phyloP scores from a whole-genome alignment of 2,329 filamentous ascomycete genomes.

The Colletotrichum incanum region DNA sequence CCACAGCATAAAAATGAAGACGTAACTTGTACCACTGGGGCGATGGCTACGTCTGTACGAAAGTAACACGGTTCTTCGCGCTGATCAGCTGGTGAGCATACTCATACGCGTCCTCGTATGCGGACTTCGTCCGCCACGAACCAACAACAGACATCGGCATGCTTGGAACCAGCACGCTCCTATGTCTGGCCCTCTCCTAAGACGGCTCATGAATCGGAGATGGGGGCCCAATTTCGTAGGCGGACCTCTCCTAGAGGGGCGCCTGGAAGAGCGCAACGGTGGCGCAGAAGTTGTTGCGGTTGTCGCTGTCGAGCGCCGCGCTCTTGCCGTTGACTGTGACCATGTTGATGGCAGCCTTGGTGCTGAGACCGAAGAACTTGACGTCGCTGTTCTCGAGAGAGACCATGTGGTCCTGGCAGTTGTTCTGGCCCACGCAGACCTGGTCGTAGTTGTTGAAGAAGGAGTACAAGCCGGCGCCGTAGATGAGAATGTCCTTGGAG shows the following conservation, averaged over 20 bases:
- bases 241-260: constrained; percentile 30
- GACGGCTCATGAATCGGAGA: not conserved
- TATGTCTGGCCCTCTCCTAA: not conserved
- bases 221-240: not conserved
- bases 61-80: not conserved
- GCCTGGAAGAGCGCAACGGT: constrained; percentile 68
- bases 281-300: constrained; percentile 77
- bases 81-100: not conserved
- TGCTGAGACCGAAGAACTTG: constrained; percentile 78
- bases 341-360: constrained; percentile 84
- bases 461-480: constrained; percentile 83
- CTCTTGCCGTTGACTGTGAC: constrained; percentile 73
- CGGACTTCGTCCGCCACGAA: not conserved
- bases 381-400: constrained; percentile 76
- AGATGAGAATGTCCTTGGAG: constrained; percentile 78
- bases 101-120: constrained; percentile 1
- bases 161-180: not conserved
- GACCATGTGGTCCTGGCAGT: constrained; percentile 85
- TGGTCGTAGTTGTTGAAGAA: constrained; percentile 89
- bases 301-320: constrained; percentile 71
- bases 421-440: constrained; percentile 76
- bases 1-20: not conserved
- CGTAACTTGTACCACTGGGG: not conserved
- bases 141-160: not conserved
- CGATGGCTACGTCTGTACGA: not conserved